phyloP scores from a whole-genome alignment of 2,329 filamentous ascomycete genomes.

The Pochonia chlamydosporia region DNA sequence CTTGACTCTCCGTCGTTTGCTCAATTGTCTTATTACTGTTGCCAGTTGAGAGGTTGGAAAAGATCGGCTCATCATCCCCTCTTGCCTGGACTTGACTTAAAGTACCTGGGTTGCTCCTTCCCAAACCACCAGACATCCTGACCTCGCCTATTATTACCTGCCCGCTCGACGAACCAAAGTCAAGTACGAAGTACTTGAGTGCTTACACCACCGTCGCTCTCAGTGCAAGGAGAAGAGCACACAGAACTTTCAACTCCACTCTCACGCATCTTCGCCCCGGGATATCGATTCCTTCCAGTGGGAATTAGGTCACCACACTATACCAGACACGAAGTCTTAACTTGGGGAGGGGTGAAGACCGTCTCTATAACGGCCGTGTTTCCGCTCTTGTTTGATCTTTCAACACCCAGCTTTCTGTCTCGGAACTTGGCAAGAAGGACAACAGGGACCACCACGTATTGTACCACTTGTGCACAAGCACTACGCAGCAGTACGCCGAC shows the following conservation, averaged over 20 bases:
- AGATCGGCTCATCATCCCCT: background rate
- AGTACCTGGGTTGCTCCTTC: conserved; percentile 6
- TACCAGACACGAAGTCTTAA: no score
- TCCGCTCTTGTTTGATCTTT: no score
- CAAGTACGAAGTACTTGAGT: no score
- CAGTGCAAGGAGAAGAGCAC: background rate
- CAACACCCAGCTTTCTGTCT: background rate
- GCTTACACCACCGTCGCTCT: conserved; percentile 6
- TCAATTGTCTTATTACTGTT: background rate
- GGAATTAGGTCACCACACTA: background rate
- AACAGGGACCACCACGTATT: background rate
- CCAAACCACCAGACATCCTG: background rate
- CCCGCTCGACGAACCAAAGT: background rate
- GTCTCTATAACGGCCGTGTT: no score
- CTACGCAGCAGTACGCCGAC: conserved; percentile 5
- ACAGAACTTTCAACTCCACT: background rate
- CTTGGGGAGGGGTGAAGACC: no score
- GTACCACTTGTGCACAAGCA: conserved; percentile 3
- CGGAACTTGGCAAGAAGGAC: background rate
- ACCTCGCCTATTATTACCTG: background rate
- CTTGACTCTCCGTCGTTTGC: background rate
- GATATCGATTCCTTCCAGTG: background rate
- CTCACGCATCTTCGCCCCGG: background rate
- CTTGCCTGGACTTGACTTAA: background rate
- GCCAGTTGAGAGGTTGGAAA: background rate